Evolutionary conservation across 768 basidiomycete species (phyloP).

Genomic region (Rhodotorula graminis): DNA sequence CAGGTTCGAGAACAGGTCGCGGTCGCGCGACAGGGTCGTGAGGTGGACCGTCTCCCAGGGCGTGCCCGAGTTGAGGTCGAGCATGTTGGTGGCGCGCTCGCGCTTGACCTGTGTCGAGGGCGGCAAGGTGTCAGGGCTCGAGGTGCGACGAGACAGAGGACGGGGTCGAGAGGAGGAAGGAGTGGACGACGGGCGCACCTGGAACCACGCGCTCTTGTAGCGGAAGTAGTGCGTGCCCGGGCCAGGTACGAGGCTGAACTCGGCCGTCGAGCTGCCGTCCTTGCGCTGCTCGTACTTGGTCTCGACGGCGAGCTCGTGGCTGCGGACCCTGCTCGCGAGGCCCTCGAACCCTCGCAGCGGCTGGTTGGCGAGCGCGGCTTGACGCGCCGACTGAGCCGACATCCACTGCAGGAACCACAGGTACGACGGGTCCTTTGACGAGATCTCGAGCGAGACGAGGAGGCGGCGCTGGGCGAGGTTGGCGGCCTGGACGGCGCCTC

Average conservation of each 20-base stretch:
- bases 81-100: slow-evolving; percentile 85
- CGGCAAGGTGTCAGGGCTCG: not conserved
- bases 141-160: not conserved
- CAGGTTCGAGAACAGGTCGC: slow-evolving; percentile 69
- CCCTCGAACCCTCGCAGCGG: slow-evolving; percentile 33
- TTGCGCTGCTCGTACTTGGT: slow-evolving; percentile 79
- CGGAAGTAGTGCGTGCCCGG: slow-evolving; percentile 90
- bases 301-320: slow-evolving; percentile 91
- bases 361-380: slow-evolving; percentile 42
- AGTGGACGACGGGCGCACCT: slow-evolving; percentile 54
- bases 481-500: slow-evolving; percentile 60
- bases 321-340: slow-evolving; percentile 52
- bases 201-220: slow-evolving; percentile 90
- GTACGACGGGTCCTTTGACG: slow-evolving; percentile 89
- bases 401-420: slow-evolving; percentile 98
- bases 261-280: slow-evolving; percentile 82
- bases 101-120: slow-evolving; percentile 70
- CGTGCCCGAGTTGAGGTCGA: slow-evolving; percentile 81
- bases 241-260: slow-evolving; percentile 91
- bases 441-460: slow-evolving; percentile 91
- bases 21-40: slow-evolving; percentile 84
- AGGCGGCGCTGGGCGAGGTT: slow-evolving; percentile 77
- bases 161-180: slow-evolving; percentile 20
- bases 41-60: slow-evolving; percentile 98
- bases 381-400: slow-evolving; percentile 60